phyloP scores from a whole-genome alignment of 2,329 filamentous ascomycete species.

The Paradendryphiella salina region DNA sequence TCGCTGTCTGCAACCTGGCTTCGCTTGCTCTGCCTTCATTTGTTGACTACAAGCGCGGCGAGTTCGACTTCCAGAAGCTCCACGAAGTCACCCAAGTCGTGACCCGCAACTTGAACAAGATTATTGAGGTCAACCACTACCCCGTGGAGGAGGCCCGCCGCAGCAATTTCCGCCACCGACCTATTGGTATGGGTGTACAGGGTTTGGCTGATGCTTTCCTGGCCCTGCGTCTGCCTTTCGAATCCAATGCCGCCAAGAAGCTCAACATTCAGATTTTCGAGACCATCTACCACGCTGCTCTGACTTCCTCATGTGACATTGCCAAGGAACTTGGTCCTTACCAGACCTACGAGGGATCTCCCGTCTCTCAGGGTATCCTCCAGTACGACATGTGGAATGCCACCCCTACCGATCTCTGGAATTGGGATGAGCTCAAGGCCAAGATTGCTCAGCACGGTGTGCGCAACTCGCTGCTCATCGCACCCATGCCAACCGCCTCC shows the following conservation, averaged over 20 bases:
- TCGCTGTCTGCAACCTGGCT: slow-evolving; percentile 96
- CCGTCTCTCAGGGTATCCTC: slow-evolving; percentile 90
- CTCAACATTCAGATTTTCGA: slow-evolving; percentile 99
- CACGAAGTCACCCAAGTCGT: slow-evolving; percentile 93
- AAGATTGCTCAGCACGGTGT: slow-evolving; percentile 92
- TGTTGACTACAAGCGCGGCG: slow-evolving; percentile 80
- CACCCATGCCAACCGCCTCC: slow-evolving; percentile 96
- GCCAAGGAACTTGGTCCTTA: slow-evolving; percentile 84
- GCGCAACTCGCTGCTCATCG: slow-evolving; percentile 92
- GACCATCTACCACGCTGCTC: slow-evolving; percentile 95
- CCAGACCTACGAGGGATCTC: slow-evolving; percentile 87
- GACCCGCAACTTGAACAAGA: slow-evolving; percentile 94
- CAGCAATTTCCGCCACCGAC: slow-evolving; percentile 96
- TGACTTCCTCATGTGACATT: slow-evolving; percentile 85
- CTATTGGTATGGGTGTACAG: slow-evolving; percentile 94
- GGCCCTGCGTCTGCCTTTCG: slow-evolving; percentile 92
- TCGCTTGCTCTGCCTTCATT: slow-evolving; percentile 90
- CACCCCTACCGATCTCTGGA: slow-evolving; percentile 91
- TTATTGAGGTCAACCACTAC: slow-evolving; percentile 98
- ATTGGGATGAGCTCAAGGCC: slow-evolving; percentile 86
- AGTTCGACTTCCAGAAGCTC: slow-evolving; percentile 94
- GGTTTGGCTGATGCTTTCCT: slow-evolving; percentile 98
- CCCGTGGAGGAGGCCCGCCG: slow-evolving; percentile 91
- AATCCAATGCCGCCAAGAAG: slow-evolving; percentile 89
- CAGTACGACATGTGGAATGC: slow-evolving; percentile 99